A percentile compares a stretch with the other conserved stretches of the same genome.
Conservation (phyloP, 2,329 filamentous ascomycete genomes). For the Hawksworthiomyces lignivorus region DNA sequence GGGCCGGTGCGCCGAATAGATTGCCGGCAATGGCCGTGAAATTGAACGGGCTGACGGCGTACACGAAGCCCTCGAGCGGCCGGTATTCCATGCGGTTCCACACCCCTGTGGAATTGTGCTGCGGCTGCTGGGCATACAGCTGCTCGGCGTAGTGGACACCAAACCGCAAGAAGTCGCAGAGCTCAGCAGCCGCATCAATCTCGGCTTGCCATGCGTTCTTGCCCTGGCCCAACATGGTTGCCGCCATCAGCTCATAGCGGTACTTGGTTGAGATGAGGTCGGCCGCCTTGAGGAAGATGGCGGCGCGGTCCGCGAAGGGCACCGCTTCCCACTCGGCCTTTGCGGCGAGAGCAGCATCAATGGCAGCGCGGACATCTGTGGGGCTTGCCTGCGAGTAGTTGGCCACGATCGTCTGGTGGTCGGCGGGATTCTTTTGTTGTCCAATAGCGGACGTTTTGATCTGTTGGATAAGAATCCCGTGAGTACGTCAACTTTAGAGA, state of each 20-base stretch:
- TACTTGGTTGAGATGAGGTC: conserved; percentile 89
- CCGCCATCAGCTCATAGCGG: conserved; percentile 91
- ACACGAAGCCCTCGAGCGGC: conserved; percentile 89
- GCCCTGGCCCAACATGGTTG: conserved; percentile 92
- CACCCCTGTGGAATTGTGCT: conserved; percentile 71
- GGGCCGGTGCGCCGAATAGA: conserved; percentile 70
- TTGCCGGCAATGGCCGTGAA: conserved; percentile 94
- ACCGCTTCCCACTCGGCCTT: conserved; percentile 79
- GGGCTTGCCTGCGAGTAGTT: conserved; percentile 76
- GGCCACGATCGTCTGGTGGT: conserved; percentile 69
- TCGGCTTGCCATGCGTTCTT: conserved; percentile 99
- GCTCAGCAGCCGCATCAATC: conserved; percentile 89
- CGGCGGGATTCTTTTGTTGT: conserved; percentile 73
- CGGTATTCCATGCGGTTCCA: conserved; percentile 92
- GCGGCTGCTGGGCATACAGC: conserved; percentile 79
- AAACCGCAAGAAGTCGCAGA: conserved; percentile 88
- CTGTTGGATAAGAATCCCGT: too few relatives aligned
- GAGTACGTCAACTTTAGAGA: too few relatives aligned
- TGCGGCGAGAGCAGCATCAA: conserved; percentile 76
- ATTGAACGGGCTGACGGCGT: conserved; percentile 92
- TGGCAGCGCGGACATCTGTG: conserved; percentile 69
- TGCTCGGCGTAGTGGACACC: conserved; percentile 92
- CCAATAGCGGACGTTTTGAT: conserved; percentile 59
- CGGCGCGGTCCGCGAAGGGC: conserved; percentile 83
- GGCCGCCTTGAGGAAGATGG: conserved; percentile 92